A percentile compares a stretch with the other conserved stretches of the same genome.
Conservation (phyloP, 2,329 filamentous ascomycete species). For the Aureobasidium subglaciale region DNA sequence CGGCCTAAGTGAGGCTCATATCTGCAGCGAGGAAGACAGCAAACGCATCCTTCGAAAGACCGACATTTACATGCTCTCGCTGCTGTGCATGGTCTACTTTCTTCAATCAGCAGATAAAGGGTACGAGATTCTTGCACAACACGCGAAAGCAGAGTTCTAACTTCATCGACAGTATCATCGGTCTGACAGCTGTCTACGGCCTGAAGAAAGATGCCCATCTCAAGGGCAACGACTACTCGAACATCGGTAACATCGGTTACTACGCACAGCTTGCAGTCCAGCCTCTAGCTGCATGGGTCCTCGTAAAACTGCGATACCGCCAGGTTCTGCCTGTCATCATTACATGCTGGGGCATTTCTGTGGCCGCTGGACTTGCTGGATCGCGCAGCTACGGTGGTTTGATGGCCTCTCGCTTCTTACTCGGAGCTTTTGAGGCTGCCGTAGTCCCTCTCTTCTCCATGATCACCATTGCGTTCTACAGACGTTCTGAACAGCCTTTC, state of each 20-base stretch:
- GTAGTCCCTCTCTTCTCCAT: slow-evolving; percentile 15
- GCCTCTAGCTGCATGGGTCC: slow-evolving; percentile 14
- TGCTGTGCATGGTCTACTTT: slow-evolving; percentile 17
- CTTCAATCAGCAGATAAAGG: slow-evolving; percentile 16
- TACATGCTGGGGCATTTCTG: slow-evolving; percentile 16
- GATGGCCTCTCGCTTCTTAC: slow-evolving; percentile 18
- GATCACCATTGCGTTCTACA: slow-evolving; percentile 16
- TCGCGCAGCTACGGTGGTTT: slow-evolving; percentile 17
- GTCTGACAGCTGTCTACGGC: slow-evolving; percentile 18
- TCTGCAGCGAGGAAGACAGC: slow-evolving; percentile 16
- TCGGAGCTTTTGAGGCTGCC: slow-evolving; percentile 19
- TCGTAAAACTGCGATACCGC: slow-evolving; percentile 16
- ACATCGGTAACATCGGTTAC: slow-evolving; percentile 18
- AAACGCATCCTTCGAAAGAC: slow-evolving; percentile 16
- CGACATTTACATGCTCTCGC: slow-evolving; percentile 16
- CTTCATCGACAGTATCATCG: slow-evolving; percentile 1
- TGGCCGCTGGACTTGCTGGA: slow-evolving; percentile 13
- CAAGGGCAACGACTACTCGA: slow-evolving; percentile 17
- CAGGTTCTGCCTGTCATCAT: slow-evolving; percentile 17
- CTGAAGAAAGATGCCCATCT: slow-evolving; percentile 18
- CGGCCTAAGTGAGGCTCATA: slow-evolving; percentile 7
- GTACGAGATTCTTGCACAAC: neutral
- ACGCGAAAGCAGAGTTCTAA: neutral
- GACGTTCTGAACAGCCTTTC: slow-evolving; percentile 15
- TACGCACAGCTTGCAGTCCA: slow-evolving; percentile 16